A percentile compares a stretch with the other conserved stretches of the same genome.
These are phyloP conservation scores for Eucalyptus tenuipes DNA, from an alignment of 345 rosid genomes.

Conservation along the genomic window DNA sequence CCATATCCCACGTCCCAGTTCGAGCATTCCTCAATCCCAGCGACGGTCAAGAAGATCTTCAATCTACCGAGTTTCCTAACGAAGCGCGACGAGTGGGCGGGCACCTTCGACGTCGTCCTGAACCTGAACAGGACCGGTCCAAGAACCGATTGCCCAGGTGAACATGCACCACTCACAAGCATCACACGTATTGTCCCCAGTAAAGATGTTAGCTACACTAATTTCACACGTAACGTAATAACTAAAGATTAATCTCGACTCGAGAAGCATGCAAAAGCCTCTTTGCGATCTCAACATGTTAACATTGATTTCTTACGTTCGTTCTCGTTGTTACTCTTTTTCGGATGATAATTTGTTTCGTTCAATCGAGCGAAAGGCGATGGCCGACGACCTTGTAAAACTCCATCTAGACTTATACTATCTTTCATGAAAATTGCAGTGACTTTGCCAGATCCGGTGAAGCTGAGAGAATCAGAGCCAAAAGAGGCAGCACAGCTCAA, in stretches of 20 bases:
- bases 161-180: background rate
- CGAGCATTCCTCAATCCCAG: conserved; percentile 85
- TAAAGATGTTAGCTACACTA: background rate
- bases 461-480: conserved; percentile 17
- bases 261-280: background rate
- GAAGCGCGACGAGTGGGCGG: conserved; percentile 88
- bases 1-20: conserved; percentile 59
- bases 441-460: conserved; percentile 33
- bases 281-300: background rate
- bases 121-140: conserved; percentile 38
- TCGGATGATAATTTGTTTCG: background rate
- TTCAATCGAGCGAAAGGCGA: background rate
- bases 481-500: conserved; percentile 34
- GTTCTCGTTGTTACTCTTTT: background rate
- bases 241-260: background rate
- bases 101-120: conserved; percentile 44
- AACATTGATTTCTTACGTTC: background rate
- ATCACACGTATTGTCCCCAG: background rate
- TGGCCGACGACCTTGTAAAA: background rate
- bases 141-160: conserved; percentile 71
- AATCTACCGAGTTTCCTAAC: conserved; percentile 66
- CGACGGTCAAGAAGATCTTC: conserved; percentile 69
- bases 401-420: background rate
- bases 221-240: background rate
- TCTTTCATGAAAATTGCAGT: conserved; percentile 6